Evolutionary conservation across 2,329 filamentous ascomycete species (phyloP).

Genomic region (Cladophialophora chaetospira): DNA sequence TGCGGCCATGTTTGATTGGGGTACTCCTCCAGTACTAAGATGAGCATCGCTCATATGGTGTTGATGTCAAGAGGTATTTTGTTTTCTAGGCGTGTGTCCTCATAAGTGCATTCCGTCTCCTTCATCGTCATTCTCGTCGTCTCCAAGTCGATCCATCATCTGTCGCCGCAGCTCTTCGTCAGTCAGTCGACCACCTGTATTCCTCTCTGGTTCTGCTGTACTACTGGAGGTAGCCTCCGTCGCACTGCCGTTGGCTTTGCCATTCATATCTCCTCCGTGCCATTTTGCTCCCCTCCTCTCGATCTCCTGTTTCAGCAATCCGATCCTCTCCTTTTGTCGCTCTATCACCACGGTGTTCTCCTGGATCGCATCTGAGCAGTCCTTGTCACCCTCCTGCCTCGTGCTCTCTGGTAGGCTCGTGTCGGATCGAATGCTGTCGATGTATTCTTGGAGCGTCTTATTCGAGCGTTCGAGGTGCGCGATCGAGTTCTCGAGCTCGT

Average conservation of each 20-base stretch:
- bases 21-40: background rate
- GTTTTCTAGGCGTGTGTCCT: conserved; percentile 23
- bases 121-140: conserved; percentile 35
- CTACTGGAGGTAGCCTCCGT: background rate
- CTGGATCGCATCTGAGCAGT: conserved; percentile 58
- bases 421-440: conserved; percentile 37
- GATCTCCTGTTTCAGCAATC: conserved; percentile 57
- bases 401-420: conserved; percentile 35
- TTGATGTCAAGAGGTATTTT: background rate
- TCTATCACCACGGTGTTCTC: conserved; percentile 62
- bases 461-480: conserved; percentile 61
- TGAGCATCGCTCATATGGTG: no score
- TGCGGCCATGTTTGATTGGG: no score
- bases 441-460: conserved; percentile 56
- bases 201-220: background rate
- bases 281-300: conserved; percentile 58
- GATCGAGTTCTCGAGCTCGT: conserved; percentile 63
- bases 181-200: conserved; percentile 39
- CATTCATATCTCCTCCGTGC: conserved; percentile 42
- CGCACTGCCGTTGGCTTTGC: conserved; percentile 22
- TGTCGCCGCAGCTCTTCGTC: conserved; percentile 47
- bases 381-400: conserved; percentile 44
- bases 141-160: conserved; percentile 40
- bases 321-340: conserved; percentile 58
- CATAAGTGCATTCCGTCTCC: conserved; percentile 48